Evolutionary conservation across 768 basidiomycete genomes (phyloP).

Genomic region (Tulasnella sp.): DNA sequence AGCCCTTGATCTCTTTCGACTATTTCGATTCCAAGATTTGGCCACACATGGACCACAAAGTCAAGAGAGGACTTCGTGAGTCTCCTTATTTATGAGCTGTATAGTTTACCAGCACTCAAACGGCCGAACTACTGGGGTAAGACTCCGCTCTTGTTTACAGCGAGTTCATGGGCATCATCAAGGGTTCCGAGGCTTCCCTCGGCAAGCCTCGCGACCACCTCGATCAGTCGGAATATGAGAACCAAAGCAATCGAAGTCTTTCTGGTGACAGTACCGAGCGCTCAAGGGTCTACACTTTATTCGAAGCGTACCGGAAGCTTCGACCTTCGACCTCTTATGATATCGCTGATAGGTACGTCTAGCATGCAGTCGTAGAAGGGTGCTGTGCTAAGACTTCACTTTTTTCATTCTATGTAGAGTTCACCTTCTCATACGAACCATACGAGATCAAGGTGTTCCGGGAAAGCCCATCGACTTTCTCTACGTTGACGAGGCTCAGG

Average conservation of each 20-base stretch:
- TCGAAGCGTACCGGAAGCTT: slow-evolving; percentile 46
- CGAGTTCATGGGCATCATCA: slow-evolving; percentile 52
- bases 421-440: slow-evolving; percentile 44
- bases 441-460: slow-evolving; percentile 36
- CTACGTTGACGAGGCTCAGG: slow-evolving; percentile 75
- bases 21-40: slow-evolving; percentile 53
- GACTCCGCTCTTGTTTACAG: slow-evolving; percentile 61
- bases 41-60: slow-evolving; percentile 51
- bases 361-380: background rate
- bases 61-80: slow-evolving; percentile 53
- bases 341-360: slow-evolving; percentile 53
- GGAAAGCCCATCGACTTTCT: slow-evolving; percentile 52
- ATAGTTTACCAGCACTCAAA: background rate
- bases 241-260: slow-evolving; percentile 45
- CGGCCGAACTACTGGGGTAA: slow-evolving; percentile 31
- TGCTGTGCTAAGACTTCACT: background rate
- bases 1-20: slow-evolving; percentile 42
- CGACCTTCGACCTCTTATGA: slow-evolving; percentile 39
- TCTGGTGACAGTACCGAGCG: background rate
- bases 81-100: background rate
- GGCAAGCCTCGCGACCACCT: slow-evolving; percentile 40
- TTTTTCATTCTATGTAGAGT: slow-evolving; percentile 39
- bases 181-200: slow-evolving; percentile 59
- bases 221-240: slow-evolving; percentile 35
- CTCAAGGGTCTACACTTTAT: slow-evolving; percentile 54